Base-by-base conservation (phyloP, 108 stramenopile genomes). In the Cyclostephanos tholiformis region DNA sequence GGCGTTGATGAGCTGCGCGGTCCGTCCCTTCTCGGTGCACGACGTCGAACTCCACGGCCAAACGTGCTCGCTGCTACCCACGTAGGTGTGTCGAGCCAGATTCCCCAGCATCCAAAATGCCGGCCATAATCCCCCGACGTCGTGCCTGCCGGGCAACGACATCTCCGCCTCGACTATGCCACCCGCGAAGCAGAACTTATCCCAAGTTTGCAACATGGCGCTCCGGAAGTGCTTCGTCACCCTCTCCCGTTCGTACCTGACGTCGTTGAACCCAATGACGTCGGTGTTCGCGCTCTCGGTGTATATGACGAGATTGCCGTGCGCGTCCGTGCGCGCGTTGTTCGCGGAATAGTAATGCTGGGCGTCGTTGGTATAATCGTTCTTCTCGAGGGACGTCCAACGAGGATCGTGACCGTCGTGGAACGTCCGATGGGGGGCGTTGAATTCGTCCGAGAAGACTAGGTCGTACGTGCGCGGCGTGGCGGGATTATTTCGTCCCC, bases 151-250 rank as follows among this genome's bases (percentile, higher is more conserved):
- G 3, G 98, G 98, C 29, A 99, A 71, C 14, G 67, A 48, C 6
- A 95, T 94, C 68, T 89, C 79, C 17, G 97, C 89, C 72, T 98
- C 97, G 50, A 98, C 70, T 39, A 97, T 85, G 22, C 98, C 98
- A 17, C 98, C 98, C 1, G 97, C 96, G 72, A 98, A 98, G 76
- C 98, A 99, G 77, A 99, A 99, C 67, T 99, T 99, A 77, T 99
- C 95, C 98, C 98, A 99, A 9, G 84, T 74, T 71, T 97, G 97
- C 36, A 99, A 9, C 97, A 99, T 98, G 41, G 92, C 99, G 50
- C 90, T 91, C 38, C 68, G 65, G 74, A 97, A 97, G 69, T 96
- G 86, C 69, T 97, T 98, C 16, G 82, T 85, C 22, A 88, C 82
- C 1, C 71, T 56, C 25, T 80, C 79, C 58, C 91, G 92, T 72